Evolutionary conservation across 2,329 filamentous ascomycete genomes (phyloP), one percentile per base, ranked within the genome.

Genomic region (Fusarium tuaranense): DNA sequence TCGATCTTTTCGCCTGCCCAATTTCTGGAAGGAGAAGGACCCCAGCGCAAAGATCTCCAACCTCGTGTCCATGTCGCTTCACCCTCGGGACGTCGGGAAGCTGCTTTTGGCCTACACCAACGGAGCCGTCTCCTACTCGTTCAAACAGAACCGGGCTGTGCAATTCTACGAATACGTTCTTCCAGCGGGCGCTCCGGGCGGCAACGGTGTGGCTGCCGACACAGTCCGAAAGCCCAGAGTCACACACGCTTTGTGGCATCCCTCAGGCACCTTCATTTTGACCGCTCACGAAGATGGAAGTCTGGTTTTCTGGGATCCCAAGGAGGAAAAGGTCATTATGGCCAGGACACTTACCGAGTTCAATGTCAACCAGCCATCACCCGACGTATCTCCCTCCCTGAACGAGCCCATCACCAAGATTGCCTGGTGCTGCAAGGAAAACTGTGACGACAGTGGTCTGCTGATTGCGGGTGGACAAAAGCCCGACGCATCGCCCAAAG

Each of bases 291-390:
- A 98, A 66, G 97, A 99, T 81, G 93, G 93, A 38, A 98, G 94
- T 77, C 86, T 99, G 57, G 96, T 97, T 0, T 93, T 98, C 76
- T 99, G 96, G 95, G 97, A 99, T 82, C 87, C 93, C 1, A 97
- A 95, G 78, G 96, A 98, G 80, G 95, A 94, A 9, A 91, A 94
- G 67, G 86, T 97, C 41, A 85, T 99, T 8, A 91, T 95, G 87
- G 95, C 96, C 5, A 88, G 97, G 77, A 98, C 94, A 0, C 83
- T 98, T 36, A 90, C 92, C 65, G 91, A 94, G 67, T 90, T 89
- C 5, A 90, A 94, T 77, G 86, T 98, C 65, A 90, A 98, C 76
- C 89, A 92, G 72, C 91, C 92, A 3, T 87, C 87, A 0, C 81
- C 86, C 16, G 77, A 84, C 1, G 83, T 87, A 1, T 87, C 86